Evolutionary conservation across 768 basidiomycete species (phyloP).

Genomic region (Boletus patriciae): DNA sequence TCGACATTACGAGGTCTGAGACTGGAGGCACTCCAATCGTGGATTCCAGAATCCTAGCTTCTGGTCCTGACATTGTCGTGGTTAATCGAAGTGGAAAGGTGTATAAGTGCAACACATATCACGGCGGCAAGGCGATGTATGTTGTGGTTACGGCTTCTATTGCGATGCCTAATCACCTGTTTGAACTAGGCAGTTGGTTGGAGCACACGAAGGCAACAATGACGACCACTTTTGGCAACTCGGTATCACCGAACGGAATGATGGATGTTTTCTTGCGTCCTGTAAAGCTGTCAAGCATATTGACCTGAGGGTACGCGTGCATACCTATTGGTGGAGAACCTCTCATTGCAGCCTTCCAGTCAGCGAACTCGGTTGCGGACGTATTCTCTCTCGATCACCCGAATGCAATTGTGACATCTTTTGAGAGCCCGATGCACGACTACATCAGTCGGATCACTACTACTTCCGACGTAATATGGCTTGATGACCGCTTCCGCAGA

Average conservation of each 20-base stretch:
- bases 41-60: conserved; percentile 46
- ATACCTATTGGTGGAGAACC: neutral
- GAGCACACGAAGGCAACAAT: conserved; percentile 5
- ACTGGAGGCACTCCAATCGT: conserved; percentile 42
- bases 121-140: conserved; percentile 43
- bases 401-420: conserved; percentile 50
- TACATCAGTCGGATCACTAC: conserved; percentile 55
- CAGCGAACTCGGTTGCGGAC: conserved; percentile 21
- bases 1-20: conserved; percentile 41
- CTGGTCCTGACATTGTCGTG: conserved; percentile 37
- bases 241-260: conserved; percentile 34
- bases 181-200: conserved; percentile 22
- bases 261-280: conserved; percentile 50
- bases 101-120: conserved; percentile 44
- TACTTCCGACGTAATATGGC: conserved; percentile 65
- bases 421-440: conserved; percentile 46
- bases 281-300: conserved; percentile 42
- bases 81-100: conserved; percentile 55
- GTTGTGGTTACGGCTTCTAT: conserved; percentile 15
- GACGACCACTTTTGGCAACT: conserved; percentile 54
- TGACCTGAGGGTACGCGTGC: conserved; percentile 56
- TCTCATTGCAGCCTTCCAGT: conserved; percentile 29
- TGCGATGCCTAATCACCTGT: neutral
- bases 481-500: conserved; percentile 59
- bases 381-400: conserved; percentile 38